A percentile compares a stretch with the other conserved stretches of the same genome.
phyloP scores from a whole-genome alignment of 2,329 filamentous ascomycete genomes.

The Trichoderma semiorbis region DNA sequence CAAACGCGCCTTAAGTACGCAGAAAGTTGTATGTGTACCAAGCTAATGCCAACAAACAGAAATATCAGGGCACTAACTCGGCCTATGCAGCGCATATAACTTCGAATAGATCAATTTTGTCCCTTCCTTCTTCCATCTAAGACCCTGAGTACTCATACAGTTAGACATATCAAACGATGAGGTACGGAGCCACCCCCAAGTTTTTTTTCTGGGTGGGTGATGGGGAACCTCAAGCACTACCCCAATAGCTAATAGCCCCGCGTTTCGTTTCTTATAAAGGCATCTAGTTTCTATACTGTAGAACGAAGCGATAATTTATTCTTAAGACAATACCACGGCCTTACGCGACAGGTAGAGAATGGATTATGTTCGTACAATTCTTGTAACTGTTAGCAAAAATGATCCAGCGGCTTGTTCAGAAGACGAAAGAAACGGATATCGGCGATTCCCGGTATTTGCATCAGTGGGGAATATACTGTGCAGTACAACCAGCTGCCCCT shows the following conservation, averaged over 20 bases:
- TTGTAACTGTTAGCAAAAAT: not conserved
- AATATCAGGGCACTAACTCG: not conserved
- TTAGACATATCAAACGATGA: not conserved
- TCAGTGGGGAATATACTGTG: not conserved
- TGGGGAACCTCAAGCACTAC: not conserved
- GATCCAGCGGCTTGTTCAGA: not conserved
- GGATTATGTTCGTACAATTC: not conserved
- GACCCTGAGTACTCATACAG: not conserved
- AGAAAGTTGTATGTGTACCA: not conserved
- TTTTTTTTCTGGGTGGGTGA: not conserved
- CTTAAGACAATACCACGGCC: not conserved
- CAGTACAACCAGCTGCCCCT: not conserved
- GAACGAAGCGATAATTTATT: not conserved
- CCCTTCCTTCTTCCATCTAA: not conserved
- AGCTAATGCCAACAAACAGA: not conserved
- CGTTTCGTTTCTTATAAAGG: not conserved
- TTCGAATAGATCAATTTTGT: not conserved
- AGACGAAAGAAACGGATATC: not conserved
- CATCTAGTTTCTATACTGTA: not conserved
- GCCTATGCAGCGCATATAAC: not conserved
- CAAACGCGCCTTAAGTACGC: not conserved
- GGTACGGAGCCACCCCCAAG: not conserved
- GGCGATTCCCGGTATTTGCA: not conserved
- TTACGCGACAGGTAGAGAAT: not conserved
- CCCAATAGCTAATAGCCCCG: not conserved